Percentiles rank a stretch among this genome's conserved stretches.
Evolutionary conservation across 2,329 filamentous ascomycete genomes (phyloP).

Genomic region (Madurella fahalii): DNA sequence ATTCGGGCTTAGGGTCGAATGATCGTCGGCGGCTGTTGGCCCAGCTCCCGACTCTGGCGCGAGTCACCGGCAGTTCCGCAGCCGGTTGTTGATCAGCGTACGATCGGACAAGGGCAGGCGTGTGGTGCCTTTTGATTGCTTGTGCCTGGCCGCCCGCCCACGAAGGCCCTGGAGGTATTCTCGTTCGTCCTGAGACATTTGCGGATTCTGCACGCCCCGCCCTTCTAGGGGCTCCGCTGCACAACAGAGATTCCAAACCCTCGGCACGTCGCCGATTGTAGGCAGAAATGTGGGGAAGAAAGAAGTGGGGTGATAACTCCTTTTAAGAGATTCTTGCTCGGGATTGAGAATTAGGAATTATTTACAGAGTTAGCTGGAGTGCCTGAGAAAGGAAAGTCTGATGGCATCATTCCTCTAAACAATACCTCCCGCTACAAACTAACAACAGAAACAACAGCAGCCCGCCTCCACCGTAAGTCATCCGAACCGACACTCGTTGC

Average conservation of each 20-base stretch:
- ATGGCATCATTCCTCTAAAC: constrained; percentile 5
- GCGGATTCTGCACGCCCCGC: too few species aligned
- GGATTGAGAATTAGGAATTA: constrained; percentile 10
- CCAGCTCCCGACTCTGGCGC: too few species aligned
- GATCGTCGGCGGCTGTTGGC: too few species aligned
- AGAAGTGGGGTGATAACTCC: background rate
- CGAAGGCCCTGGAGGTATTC: background rate
- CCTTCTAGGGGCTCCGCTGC: too few species aligned
- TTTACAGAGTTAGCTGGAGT: constrained; percentile 2
- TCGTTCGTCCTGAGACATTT: background rate
- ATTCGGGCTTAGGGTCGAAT: too few species aligned
- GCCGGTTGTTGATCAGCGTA: background rate
- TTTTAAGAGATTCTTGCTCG: background rate
- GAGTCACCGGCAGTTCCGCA: background rate
- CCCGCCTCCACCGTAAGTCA: background rate
- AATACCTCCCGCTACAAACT: constrained; percentile 3
- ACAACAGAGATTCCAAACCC: too few species aligned
- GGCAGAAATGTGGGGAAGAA: background rate
- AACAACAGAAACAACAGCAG: background rate
- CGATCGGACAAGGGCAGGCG: background rate
- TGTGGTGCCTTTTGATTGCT: background rate
- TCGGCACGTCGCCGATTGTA: too few species aligned
- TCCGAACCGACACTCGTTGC: background rate
- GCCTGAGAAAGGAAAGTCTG: background rate
- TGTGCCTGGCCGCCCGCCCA: background rate